These are phyloP conservation scores for Phaseolus lunatus DNA, from an alignment of 306 rosid genomes.

Conservation along the genomic window DNA sequence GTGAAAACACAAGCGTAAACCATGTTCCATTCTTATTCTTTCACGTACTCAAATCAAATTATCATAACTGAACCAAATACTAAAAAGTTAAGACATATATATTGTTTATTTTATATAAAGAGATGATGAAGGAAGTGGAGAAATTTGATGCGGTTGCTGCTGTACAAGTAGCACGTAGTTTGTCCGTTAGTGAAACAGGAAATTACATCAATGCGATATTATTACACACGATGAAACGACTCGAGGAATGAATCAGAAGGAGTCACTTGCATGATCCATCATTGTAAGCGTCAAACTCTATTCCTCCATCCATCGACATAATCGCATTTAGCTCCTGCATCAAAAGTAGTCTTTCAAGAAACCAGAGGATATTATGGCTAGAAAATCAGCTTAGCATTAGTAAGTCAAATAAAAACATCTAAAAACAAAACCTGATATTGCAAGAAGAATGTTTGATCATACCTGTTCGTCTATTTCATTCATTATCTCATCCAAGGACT, in stretches of 20 bases:
- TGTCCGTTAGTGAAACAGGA: constrained; percentile 38
- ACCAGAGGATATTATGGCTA: too few species aligned
- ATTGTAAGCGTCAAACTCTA: constrained; percentile 55
- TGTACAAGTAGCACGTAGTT: constrained; percentile 30
- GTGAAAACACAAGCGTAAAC: neutral
- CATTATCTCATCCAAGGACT: constrained; percentile 64
- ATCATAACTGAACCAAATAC: neutral
- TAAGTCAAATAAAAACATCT: too few species aligned
- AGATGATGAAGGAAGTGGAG: neutral
- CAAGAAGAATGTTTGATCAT: constrained; percentile 40
- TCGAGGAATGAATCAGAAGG: constrained; percentile 23
- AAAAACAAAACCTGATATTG: too few species aligned
- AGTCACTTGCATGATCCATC: constrained; percentile 58
- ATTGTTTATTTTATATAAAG: neutral
- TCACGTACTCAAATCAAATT: neutral
- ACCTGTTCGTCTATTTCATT: constrained; percentile 58
- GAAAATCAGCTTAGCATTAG: too few species aligned
- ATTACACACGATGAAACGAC: constrained; percentile 42
- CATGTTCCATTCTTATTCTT: neutral
- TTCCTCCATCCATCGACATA: constrained; percentile 50
- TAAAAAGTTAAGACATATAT: neutral
- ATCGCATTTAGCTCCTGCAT: constrained; percentile 62
- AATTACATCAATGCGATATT: constrained; percentile 29
- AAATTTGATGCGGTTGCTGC: constrained; percentile 35
- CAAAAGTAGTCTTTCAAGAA: constrained; percentile 36